A percentile compares a stretch with the other conserved stretches of the same genome.
Conservation (phyloP, 257 asterid species). For the Schizonepeta tenuifolia region DNA sequence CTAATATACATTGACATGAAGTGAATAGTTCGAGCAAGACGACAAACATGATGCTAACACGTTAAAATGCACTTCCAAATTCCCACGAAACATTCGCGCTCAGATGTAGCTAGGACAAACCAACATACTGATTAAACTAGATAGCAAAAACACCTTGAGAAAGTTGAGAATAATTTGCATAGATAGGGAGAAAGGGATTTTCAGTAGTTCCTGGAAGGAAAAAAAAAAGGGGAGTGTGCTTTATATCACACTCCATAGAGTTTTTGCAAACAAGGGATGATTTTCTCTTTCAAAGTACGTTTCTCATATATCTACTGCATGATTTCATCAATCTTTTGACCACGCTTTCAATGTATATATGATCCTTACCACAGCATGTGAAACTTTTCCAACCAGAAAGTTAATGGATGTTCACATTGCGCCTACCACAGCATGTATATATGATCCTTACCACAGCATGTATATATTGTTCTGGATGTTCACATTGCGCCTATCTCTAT, state of each 20-base stretch:
- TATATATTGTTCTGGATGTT: no score
- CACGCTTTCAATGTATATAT: neutral
- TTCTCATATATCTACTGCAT: conserved; percentile 2
- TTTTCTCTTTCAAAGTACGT: neutral
- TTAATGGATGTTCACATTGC: neutral
- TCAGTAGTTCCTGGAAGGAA: neutral
- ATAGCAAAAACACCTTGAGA: neutral
- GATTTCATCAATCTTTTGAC: conserved; percentile 14
- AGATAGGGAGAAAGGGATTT: neutral
- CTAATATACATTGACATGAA: neutral
- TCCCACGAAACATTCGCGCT: neutral
- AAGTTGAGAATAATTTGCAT: neutral
- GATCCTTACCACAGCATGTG: neutral
- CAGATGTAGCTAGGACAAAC: neutral
- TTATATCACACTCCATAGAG: neutral
- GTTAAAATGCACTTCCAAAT: neutral
- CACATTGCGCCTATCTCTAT: no score
- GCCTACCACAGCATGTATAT: no score
- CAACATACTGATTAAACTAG: neutral
- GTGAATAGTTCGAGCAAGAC: conserved; percentile 10
- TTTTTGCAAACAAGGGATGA: neutral
- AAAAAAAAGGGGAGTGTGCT: neutral
- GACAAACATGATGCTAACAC: neutral
- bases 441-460: no score
- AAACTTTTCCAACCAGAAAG: no score